These are phyloP conservation scores for Litsea cubeba DNA, from an alignment of 164 flowering plant species.

Conservation along the genomic window DNA sequence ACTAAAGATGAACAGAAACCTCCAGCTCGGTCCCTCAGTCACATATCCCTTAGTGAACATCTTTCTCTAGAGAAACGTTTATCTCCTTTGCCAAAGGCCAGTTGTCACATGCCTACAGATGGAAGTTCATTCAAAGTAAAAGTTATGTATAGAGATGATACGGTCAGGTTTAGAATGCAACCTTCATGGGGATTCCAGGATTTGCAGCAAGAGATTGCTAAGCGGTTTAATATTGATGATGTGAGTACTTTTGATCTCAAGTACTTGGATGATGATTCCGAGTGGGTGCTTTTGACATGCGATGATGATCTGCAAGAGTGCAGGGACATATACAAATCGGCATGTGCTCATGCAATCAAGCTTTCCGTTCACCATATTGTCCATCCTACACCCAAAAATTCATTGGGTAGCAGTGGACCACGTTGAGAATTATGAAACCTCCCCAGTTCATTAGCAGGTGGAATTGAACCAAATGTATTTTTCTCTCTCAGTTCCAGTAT, in stretches of 20 bases:
- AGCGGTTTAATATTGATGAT: constrained; percentile 52
- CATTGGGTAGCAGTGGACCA: constrained; percentile 28
- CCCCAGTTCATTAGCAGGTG: neutral
- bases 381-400: constrained; percentile 25
- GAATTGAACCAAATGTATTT: neutral
- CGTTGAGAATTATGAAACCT: constrained; percentile 8
- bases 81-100: too few relatives aligned
- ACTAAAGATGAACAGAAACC: constrained; percentile 34
- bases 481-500: neutral
- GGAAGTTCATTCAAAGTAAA: constrained; percentile 41
- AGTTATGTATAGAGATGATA: constrained; percentile 60
- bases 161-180: constrained; percentile 62
- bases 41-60: constrained; percentile 33
- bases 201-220: constrained; percentile 52
- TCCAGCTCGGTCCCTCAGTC: constrained; percentile 48
- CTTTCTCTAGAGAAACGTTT: constrained; percentile 16
- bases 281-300: constrained; percentile 87
- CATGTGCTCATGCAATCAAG: constrained; percentile 39
- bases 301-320: constrained; percentile 86
- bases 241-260: constrained; percentile 43
- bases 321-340: constrained; percentile 42
- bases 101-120: constrained; percentile 16
- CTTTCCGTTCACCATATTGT: constrained; percentile 36
- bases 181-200: constrained; percentile 50
- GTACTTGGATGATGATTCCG: constrained; percentile 79